Evolutionary conservation across 192 early-diverging fungal genomes (phyloP).

Genomic region (Rhizophagus sp.): DNA sequence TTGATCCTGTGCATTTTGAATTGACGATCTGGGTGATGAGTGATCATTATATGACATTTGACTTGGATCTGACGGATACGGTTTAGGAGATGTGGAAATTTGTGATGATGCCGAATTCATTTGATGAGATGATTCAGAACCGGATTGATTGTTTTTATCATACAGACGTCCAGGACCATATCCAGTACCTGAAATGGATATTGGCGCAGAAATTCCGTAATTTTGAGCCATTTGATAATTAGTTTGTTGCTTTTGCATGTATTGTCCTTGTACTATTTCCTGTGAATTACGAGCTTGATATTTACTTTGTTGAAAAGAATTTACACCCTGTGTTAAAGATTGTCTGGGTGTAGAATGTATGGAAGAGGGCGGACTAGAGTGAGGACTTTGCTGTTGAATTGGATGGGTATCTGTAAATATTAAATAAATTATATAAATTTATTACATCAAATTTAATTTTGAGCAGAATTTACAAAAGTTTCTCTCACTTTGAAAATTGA

Average conservation of each 20-base stretch:
- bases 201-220: no score
- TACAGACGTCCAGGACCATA: no score
- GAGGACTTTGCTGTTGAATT: neutral
- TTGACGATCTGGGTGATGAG: neutral
- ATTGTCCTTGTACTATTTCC: constrained; percentile 9
- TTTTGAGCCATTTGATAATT: neutral
- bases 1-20: neutral
- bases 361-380: neutral
- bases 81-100: neutral
- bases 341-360: neutral
- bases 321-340: neutral
- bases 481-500: neutral
- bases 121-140: neutral
- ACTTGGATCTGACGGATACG: neutral
- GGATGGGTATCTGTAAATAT: neutral
- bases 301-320: neutral
- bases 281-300: constrained; percentile 8
- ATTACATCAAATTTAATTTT: neutral
- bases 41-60: neutral
- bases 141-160: neutral
- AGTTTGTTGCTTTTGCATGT: neutral
- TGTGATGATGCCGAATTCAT: neutral
- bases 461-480: neutral
- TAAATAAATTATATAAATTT: neutral
- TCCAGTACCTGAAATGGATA: no score